Conservation (phyloP, 2,329 filamentous ascomycete species). For the Penicillium sp. region DNA sequence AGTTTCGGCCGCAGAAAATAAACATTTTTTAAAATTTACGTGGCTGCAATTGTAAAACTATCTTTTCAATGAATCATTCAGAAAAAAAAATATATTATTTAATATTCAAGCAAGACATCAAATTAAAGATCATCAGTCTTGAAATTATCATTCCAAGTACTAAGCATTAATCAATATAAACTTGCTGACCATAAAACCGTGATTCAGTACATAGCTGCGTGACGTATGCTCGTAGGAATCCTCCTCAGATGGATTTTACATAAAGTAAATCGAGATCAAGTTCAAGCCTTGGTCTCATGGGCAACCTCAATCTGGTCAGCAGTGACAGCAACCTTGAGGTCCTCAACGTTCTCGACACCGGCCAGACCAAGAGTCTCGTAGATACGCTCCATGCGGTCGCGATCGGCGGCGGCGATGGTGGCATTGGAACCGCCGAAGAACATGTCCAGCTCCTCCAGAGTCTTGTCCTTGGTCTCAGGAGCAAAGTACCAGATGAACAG, state of each 20-base stretch:
- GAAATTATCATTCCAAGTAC: not conserved
- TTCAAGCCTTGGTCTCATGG: not conserved
- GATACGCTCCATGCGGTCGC: slow-evolving; percentile 70
- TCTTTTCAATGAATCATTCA: too few relatives aligned
- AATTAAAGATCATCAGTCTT: not conserved
- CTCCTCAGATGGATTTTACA: not conserved
- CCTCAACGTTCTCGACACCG: slow-evolving; percentile 26
- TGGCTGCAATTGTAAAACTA: too few relatives aligned
- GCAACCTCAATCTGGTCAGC: slow-evolving; percentile 18
- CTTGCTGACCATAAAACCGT: not conserved
- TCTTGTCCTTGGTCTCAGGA: slow-evolving; percentile 52
- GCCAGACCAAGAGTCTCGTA: slow-evolving; percentile 66
- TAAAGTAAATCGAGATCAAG: not conserved
- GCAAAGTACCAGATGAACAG: slow-evolving; percentile 39
- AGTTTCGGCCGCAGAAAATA: not conserved
- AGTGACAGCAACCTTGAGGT: slow-evolving; percentile 23
- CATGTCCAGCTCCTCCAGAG: slow-evolving; percentile 61
- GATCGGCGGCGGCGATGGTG: slow-evolving; percentile 37
- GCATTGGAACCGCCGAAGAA: slow-evolving; percentile 34
- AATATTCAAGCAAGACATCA: not conserved
- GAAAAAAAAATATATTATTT: not conserved
- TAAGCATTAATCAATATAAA: slow-evolving; percentile 3
- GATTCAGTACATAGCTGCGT: not conserved
- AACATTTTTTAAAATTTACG: too few relatives aligned
- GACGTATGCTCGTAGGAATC: not conserved